Base-by-base conservation (phyloP, 1,284 basidiomycete species). In the Rugosomyces carneus region DNA sequence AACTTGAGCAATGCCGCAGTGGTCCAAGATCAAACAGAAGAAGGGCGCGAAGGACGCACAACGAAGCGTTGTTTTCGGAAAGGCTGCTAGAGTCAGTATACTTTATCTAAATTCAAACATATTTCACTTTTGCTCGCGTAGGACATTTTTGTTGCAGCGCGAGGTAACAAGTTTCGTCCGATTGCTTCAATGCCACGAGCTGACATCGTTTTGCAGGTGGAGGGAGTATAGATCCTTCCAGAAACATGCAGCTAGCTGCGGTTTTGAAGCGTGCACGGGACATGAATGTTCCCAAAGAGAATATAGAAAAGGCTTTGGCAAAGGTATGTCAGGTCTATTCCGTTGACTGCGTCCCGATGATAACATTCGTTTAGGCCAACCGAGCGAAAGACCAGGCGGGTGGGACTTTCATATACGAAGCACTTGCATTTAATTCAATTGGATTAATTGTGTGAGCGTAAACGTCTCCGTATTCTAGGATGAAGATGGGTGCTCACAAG, bases 1-100 rank as follows among this genome's bases (percentile, higher is more conserved):
- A 13, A 36, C 37, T 31, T n/a, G 15, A 18, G 7, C 31, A 34
- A 31, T 31, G 11, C 29, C 5, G 19, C 10, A 88, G 82, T 93
- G 89, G 89, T 89, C 88, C 2, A 93, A 93, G 72, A 92, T 93
- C 61, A 84, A 89, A 61, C 78, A 88, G 50, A 78, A 75, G 57
- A 93, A 93, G 58, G 89, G 85, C 9, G 70, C 72, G 1, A 82
- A 76, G 44, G 89, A 93, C 60, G 70, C 72, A 2, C 76, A 80
- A 57, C 83, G 80, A 59, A 78, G 82, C 38, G 67, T 69, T 26
- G 49, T 82, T 9, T 87, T 80, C 45, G 72, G 75, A 34, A 79
- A 72, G 54, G 72, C 80, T 4, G 76, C 70, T 48, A 71, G 73
- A 51, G 87, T 88, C 60, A 49, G 80, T 26, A 19, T 27, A 8